Base-by-base conservation (phyloP, 75 land plant species). In the Pinus taeda region DNA sequence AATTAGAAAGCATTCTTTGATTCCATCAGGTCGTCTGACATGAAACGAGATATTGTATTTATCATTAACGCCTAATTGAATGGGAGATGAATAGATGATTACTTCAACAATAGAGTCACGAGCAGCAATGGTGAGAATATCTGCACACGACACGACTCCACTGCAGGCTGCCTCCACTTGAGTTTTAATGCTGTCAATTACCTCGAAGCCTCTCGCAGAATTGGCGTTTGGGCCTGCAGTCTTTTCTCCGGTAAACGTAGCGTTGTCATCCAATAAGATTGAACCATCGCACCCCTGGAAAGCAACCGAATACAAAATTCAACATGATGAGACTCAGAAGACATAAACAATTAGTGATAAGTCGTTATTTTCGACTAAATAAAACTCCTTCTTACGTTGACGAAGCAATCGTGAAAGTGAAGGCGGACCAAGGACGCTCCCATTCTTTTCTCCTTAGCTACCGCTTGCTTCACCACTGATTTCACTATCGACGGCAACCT, bases 351-450 rank as follows among this genome's bases (percentile, higher is more conserved):
- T 61, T 11, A 61, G 3, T 11, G 1, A 3, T 7, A 11, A 11
- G 11, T 3, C 29, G 24, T 24, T 61, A 29, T 22, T 21, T 3
- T 61, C 30, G 3, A 6, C 13, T 22, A 22, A 26, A 29, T 22
- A 6, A 24, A 24, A 24, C 29, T 22, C 64, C 8, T 22, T 61
- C 75, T 70, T 81, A 78, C 83, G 15, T 81, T 55, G 49, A 77
- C 83, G 53, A 82, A 82, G 57, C 83, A 82, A 59, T 82, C 83
- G 45, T 82, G 83, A 65, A 82, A 82, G 45, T 82, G 83, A 56
- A 82, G 75, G 30, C 80, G 57, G 7, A 82, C 30, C 36, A 82
- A 81, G 4, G 78, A 76, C 26, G 81, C 81, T 0, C 79, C 75
- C 76, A 89, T 83, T 24, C 86, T 74, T 18, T 65, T 33, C 33